These are phyloP conservation scores for Cadophora sp. DNA, from an alignment of 2,329 filamentous ascomycete species.

Conservation along the genomic window DNA sequence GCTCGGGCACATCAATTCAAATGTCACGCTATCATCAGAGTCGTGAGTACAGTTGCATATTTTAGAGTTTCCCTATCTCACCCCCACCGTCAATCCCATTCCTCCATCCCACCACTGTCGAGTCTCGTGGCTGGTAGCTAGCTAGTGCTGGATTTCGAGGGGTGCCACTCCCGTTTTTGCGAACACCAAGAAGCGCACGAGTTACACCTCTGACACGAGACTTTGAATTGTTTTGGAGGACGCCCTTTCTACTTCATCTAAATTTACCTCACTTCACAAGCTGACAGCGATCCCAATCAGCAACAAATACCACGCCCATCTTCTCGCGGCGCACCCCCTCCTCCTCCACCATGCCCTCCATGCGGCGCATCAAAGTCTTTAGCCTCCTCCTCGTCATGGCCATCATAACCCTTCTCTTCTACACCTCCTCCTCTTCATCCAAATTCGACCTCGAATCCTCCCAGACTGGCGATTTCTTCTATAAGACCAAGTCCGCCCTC, in stretches of 20 bases:
- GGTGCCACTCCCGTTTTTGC: not conserved
- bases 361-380: slow-evolving; percentile 72
- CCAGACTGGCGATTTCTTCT: slow-evolving; percentile 63
- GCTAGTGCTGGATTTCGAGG: not conserved
- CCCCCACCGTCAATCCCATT: not conserved
- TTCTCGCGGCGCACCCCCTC: slow-evolving; percentile 24
- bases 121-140: not conserved
- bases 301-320: slow-evolving; percentile 32
- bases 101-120: not conserved
- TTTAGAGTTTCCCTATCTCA: not conserved
- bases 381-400: slow-evolving; percentile 68
- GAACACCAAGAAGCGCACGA: not conserved
- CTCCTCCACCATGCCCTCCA: slow-evolving; percentile 64
- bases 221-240: too few species aligned
- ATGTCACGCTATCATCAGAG: slow-evolving; percentile 18
- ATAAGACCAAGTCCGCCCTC: slow-evolving; percentile 63
- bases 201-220: not conserved
- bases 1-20: slow-evolving; percentile 6
- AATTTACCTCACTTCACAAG: not conserved
- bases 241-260: not conserved
- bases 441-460: slow-evolving; percentile 50
- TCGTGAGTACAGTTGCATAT: not conserved
- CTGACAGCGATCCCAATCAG: slow-evolving; percentile 10
- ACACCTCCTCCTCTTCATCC: slow-evolving; percentile 66
- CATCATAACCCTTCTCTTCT: slow-evolving; percentile 74